Base-by-base conservation (phyloP, 495 filamentous ascomycete genomes). In the Aspergillus hancockii region DNA sequence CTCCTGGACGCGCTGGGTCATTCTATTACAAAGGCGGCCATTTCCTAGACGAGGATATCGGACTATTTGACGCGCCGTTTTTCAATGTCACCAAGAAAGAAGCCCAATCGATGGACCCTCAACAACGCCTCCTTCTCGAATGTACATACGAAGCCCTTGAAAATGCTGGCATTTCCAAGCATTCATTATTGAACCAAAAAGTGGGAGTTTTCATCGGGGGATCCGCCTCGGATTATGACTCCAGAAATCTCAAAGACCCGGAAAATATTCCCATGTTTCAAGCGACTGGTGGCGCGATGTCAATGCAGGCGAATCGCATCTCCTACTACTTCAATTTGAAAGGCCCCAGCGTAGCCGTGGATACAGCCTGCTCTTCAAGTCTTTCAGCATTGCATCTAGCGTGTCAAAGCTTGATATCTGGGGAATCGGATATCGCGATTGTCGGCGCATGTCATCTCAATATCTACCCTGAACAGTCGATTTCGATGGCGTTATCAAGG, bases 71-170 rank as follows among this genome's bases (percentile, higher is more conserved):
- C 61, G 71, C 82, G 0, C 47, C 63, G 25, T 82, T 87, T 62
- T 87, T 86, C 69, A 78, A 76, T 53, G 80, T 86, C 59, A 69
- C 70, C 0, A 73, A 74, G 0, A 72, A 69, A 19, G 84, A 86
- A 58, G 83, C 82, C 14, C 49, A 32, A 57, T 61, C 64, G 10
- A 71, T 78, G 61, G 76, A 79, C 51, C 76, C 76, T 3, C 69
- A 76, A 34, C 75, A 78, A 45, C 62, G 76, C 10, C 62, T 83
- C 10, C 66, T 82, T 18, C 73, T 88, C 1, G 85, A 87, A 63
- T 68, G 74, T n/a, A 74, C 79, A 13, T 88, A 84, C 40, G 83
- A 87, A 59, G 80, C 76, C 0, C 66, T 87, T 14, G 84, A 88
- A 32, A 55, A 55, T 46, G 61, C 61, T 8, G 61, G 61, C 0